Conservation (phyloP, 2,329 filamentous ascomycete genomes). For the Neonectria magnoliae region DNA sequence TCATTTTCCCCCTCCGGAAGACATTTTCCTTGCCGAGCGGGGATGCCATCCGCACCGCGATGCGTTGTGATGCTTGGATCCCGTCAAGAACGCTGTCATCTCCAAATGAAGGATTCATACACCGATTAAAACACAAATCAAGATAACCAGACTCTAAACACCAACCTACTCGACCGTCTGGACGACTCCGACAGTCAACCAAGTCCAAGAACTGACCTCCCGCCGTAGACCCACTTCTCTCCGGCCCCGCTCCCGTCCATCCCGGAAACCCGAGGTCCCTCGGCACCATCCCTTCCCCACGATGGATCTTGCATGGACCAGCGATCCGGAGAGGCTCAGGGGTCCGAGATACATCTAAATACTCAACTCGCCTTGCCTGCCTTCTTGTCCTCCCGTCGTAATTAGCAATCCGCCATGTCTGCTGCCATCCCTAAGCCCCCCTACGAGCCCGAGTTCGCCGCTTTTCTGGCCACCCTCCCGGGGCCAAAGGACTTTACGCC, state of each 20-base stretch:
- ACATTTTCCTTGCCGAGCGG: slow-evolving; percentile 4
- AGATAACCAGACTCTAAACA: neutral
- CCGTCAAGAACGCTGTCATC: neutral
- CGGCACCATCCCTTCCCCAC: slow-evolving; percentile 17
- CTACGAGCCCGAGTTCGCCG: slow-evolving; percentile 35
- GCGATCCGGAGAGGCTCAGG: neutral
- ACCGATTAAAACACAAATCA: neutral
- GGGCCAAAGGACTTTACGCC: slow-evolving; percentile 24
- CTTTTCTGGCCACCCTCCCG: slow-evolving; percentile 26
- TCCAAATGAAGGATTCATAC: neutral
- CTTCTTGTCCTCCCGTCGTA: neutral
- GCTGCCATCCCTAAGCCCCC: slow-evolving; percentile 28
- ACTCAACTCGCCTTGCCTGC: neutral
- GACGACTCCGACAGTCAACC: neutral
- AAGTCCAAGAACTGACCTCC: neutral
- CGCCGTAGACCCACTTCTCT: slow-evolving; percentile 14
- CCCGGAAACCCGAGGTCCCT: slow-evolving; percentile 21
- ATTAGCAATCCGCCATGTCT: slow-evolving; percentile 19
- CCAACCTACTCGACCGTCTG: neutral
- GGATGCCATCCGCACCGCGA: neutral
- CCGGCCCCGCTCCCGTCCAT: neutral
- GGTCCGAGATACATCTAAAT: neutral
- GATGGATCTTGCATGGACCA: neutral
- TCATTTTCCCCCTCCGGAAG: neutral
- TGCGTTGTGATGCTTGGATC: too few species aligned